phyloP scores from a whole-genome alignment of 2,329 filamentous ascomycete species.

The Paraphaeosphaeria sporulosa region DNA sequence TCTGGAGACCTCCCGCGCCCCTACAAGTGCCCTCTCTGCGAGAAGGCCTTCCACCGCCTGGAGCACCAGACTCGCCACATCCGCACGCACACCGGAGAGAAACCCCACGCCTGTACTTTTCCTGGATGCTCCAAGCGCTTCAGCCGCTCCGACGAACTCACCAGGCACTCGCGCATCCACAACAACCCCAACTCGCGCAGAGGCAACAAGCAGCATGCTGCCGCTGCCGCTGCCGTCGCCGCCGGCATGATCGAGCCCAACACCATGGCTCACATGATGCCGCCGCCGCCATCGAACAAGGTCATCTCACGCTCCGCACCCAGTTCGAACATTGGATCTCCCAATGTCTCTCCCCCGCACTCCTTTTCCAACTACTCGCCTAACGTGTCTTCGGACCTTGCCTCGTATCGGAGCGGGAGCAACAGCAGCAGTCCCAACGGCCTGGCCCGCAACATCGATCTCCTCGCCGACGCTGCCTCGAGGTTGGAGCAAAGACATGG shows the following conservation, averaged over 20 bases:
- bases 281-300: constrained; percentile 73
- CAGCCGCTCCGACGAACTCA: constrained; percentile 94
- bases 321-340: constrained; percentile 84
- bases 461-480: constrained; percentile 74
- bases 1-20: constrained; percentile 82
- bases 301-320: constrained; percentile 89
- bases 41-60: constrained; percentile 97
- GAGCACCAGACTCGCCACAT: constrained; percentile 95
- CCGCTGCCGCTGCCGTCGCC: constrained; percentile 62
- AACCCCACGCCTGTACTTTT: constrained; percentile 95
- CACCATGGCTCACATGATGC: constrained; percentile 72
- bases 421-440: constrained; percentile 56
- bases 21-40: constrained; percentile 98
- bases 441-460: constrained; percentile 66
- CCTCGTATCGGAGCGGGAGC: constrained; percentile 58
- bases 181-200: constrained; percentile 97
- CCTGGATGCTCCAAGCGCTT: constrained; percentile 97
- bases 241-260: constrained; percentile 61
- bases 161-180: constrained; percentile 96
- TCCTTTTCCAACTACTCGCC: constrained; percentile 73
- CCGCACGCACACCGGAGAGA: constrained; percentile 96
- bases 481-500: constrained; percentile 70
- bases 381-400: constrained; percentile 65
- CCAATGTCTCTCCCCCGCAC: constrained; percentile 94
- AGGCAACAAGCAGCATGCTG: constrained; percentile 81